phyloP scores from a whole-genome alignment of 257 asterid species.

The Jasminum sambac region DNA sequence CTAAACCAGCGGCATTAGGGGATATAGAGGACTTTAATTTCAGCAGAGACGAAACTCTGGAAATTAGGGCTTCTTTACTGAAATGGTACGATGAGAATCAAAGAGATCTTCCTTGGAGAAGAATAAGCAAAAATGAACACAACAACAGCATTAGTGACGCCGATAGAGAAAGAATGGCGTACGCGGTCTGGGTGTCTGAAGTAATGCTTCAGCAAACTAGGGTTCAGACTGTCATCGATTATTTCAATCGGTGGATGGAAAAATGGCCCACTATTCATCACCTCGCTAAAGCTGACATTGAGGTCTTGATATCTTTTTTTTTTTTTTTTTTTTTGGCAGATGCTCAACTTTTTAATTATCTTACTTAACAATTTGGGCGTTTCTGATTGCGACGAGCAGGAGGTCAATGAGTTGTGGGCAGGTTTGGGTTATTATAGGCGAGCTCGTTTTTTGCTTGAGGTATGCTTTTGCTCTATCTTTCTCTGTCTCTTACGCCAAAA shows the following conservation, averaged over 20 bases:
- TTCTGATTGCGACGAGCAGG: conserved; percentile 45
- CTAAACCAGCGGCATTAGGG: conserved; percentile 23
- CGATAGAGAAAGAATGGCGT: conserved; percentile 61
- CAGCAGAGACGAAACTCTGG: conserved; percentile 41
- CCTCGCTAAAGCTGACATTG: conserved; percentile 82
- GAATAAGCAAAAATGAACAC: conserved; percentile 40
- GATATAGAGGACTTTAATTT: conserved; percentile 83
- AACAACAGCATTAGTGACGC: conserved; percentile 22
- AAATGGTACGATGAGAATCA: conserved; percentile 74
- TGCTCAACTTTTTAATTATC: neutral
- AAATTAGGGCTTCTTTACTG: conserved; percentile 74
- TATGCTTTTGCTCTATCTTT: conserved; percentile 23
- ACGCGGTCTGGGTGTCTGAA: conserved; percentile 99
- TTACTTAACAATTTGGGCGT: neutral
- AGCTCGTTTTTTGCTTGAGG: conserved; percentile 87
- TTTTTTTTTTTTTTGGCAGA: conserved; percentile 6
- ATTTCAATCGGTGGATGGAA: conserved; percentile 86
- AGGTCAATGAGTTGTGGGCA: conserved; percentile 98
- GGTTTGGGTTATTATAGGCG: conserved; percentile 94
- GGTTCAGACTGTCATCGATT: conserved; percentile 89
- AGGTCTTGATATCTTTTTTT: conserved; percentile 36
- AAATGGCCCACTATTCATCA: conserved; percentile 90
- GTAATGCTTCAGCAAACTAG: conserved; percentile 98
- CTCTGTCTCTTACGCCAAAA: neutral
- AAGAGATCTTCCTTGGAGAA: conserved; percentile 95